Base-by-base conservation (phyloP, 73 alveolate genomes). In the Blepharisma japonicum region DNA sequence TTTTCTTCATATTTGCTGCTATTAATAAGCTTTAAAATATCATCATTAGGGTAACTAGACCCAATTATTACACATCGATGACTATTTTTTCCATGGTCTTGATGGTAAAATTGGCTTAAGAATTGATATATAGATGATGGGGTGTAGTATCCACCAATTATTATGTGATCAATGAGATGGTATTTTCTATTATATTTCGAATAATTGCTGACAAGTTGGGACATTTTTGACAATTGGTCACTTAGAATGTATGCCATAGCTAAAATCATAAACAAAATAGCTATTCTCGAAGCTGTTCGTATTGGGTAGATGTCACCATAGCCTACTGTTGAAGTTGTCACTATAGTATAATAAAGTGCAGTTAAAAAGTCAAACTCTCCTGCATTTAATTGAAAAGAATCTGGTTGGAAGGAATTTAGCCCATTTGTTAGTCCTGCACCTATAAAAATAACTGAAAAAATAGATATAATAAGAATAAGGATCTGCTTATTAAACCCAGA, bases 321-420 rank as follows among this genome's bases (percentile, higher is more conserved):
- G 6, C 81, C 81, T 0, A 71, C 32, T 14, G 81, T 71, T 6
- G 67, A 27, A 9, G 81, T 23, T 7, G 81, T 71, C 1, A 71
- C 68, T 21, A 71, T 71, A 77, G 45, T 71, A 54, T 45, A 71
- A 54, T 71, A 71, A 54, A 71, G 45, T 18, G 81, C 81, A 71
- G 61, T 76, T 32, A 71, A 32, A 71, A 71, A 71, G 5, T 61
- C 74, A 5, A 61, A 61, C 14, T 61, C 47, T 61, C 74, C 74
- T 14, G 39, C 74, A 61, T n/a, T n/a, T 32, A 32, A 3, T 32
- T 32, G 0, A 32, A 32, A 32, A 32, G 42, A 32, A 32, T 32
- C 42, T 32, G 42, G 3, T 32, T 32, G 42, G 47, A 61, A 2
- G 5, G 14, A n/a, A 61, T 61, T 61, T 8, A 61, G 14, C 46